Base-by-base conservation (phyloP, 108 stramenopile genomes). In the Skeletonema costatum region DNA sequence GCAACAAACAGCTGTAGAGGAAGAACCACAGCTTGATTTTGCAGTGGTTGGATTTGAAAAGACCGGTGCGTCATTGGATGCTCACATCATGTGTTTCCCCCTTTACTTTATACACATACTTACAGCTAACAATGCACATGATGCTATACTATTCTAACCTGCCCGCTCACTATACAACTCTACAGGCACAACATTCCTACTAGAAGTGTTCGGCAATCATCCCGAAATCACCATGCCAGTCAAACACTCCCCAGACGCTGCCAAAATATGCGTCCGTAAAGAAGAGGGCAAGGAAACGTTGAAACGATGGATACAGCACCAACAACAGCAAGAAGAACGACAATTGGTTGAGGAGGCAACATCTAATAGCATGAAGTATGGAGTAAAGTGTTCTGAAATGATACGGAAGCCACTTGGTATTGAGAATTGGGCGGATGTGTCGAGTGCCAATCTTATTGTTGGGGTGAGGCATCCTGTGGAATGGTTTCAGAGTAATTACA, bases 381-480 rank as follows among this genome's bases (percentile, higher is more conserved):
- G 77, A 7, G 64, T 78, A 2, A 78, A 78, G 44, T 78, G 77
- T 56, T 70, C 77, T 0, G 65, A 69, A 25, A 78, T 78, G 77
- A 58, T 78, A 7, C 38, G 77, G 13, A 21, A 60, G 12, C 35
- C 62, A 38, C 70, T 71, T 65, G 62, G 69, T 4, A 71, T 78
- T 31, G 77, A 78, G 32, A 78, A 78, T 65, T 50, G 70, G 36
- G 66, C 58, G 32, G 70, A 76, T 32, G 32, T 76, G 16, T 75
- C 83, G 7, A 32, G 71, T 60, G 70, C 83, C 12, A 74, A 66
- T 32, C 41, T 87, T 10, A 64, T 87, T 42, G 73, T 87, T 12
- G 87, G 87, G 13, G 71, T 87, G 42, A 80, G 87, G 66, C 80
- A 84, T 67, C 87, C 87, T 38, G 65, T 85, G 7, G 56, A 36